Conservation (phyloP, 805 yeast genomes). For the Spathaspora sp. region DNA sequence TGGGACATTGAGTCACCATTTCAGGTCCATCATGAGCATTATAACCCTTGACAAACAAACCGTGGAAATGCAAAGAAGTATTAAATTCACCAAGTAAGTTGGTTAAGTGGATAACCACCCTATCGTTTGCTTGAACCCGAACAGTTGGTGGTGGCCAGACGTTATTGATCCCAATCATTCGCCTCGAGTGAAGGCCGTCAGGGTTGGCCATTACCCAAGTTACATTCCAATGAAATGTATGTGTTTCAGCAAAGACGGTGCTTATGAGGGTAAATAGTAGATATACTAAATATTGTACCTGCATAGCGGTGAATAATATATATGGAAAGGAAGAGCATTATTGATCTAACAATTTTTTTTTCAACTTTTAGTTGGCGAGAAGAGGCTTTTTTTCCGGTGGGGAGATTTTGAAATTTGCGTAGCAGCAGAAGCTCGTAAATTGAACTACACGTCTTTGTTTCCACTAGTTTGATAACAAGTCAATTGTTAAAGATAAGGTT, state of each 20-base stretch:
- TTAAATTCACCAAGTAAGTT: constrained; percentile 31
- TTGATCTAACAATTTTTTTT: background rate
- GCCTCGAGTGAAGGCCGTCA: constrained; percentile 50
- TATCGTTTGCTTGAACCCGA: constrained; percentile 35
- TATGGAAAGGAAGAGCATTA: background rate
- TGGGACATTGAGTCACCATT: constrained; percentile 45
- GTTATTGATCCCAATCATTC: constrained; percentile 56
- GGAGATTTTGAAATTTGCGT: too few species aligned
- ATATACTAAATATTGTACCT: background rate
- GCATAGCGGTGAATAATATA: background rate
- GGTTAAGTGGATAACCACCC: constrained; percentile 33
- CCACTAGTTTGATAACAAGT: too few species aligned
- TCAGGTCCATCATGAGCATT: constrained; percentile 45
- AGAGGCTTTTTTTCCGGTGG: too few species aligned
- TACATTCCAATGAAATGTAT: constrained; percentile 32
- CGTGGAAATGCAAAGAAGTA: constrained; percentile 44
- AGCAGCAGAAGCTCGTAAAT: too few species aligned
- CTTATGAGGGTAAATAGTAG: background rate
- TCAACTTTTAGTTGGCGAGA: too few species aligned
- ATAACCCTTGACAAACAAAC: constrained; percentile 36
- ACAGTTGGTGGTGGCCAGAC: constrained; percentile 44
- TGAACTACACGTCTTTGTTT: too few species aligned
- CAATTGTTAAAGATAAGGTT: too few species aligned
- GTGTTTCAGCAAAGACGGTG: constrained; percentile 16
- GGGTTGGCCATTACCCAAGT: constrained; percentile 47